Conservation (phyloP, 192 early-diverging fungal species). For the Backusella mclennaniae region DNA sequence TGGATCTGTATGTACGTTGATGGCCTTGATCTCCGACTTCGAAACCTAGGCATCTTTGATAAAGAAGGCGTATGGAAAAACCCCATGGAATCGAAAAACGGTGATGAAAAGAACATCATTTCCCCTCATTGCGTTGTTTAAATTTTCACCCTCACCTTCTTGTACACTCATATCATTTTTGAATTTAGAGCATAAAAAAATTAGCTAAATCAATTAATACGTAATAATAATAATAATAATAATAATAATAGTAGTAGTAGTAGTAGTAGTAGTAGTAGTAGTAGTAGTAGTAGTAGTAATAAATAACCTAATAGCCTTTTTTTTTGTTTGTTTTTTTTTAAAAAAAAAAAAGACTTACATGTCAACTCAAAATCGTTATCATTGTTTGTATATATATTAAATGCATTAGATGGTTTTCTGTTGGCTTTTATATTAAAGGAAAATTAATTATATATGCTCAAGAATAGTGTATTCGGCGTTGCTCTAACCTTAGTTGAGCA, state of each 20-base stretch:
- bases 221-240: background rate
- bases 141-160: background rate
- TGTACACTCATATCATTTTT: background rate
- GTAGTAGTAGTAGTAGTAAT: background rate
- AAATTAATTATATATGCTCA: too few species aligned
- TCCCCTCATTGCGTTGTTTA: background rate
- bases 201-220: background rate
- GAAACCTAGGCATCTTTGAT: constrained; percentile 18
- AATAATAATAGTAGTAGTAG: too few species aligned
- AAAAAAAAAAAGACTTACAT: background rate
- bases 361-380: background rate
- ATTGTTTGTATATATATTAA: background rate
- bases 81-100: background rate
- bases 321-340: background rate
- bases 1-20: constrained; percentile 28
- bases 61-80: constrained; percentile 19
- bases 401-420: background rate
- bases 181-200: background rate
- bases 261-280: too few species aligned
- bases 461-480: too few species aligned
- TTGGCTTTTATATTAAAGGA: too few species aligned
- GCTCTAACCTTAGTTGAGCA: too few species aligned
- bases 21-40: constrained; percentile 25
- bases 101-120: background rate
- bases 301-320: background rate